These are phyloP conservation scores for Nakazawaea ernobii DNA, from an alignment of 805 yeast species.

Conservation along the genomic window DNA sequence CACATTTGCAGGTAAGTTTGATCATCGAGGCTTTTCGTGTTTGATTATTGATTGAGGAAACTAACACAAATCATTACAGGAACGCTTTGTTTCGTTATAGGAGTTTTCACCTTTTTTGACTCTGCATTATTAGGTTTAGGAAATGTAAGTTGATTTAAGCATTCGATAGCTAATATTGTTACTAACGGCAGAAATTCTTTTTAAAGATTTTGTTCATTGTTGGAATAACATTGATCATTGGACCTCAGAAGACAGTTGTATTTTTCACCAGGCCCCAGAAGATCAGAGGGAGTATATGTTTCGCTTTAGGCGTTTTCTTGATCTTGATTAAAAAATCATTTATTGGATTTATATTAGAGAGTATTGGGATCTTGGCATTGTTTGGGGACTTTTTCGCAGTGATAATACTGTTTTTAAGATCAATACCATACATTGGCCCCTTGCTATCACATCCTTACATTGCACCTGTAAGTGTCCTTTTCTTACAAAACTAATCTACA, in stretches of 20 bases:
- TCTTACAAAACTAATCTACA: not conserved
- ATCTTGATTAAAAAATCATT: slow-evolving; percentile 76
- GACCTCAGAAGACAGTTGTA: slow-evolving; percentile 72
- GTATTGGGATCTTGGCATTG: slow-evolving; percentile 81
- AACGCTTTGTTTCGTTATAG: slow-evolving; percentile 69
- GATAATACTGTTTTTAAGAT: slow-evolving; percentile 77
- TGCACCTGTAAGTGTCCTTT: slow-evolving; percentile 53
- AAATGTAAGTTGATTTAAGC: slow-evolving; percentile 36
- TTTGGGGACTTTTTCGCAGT: slow-evolving; percentile 93
- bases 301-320: slow-evolving; percentile 65
- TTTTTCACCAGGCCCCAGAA: slow-evolving; percentile 87
- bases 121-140: slow-evolving; percentile 87
- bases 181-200: not conserved
- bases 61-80: slow-evolving; percentile 26
- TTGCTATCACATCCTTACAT: slow-evolving; percentile 71
- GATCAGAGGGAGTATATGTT: slow-evolving; percentile 80
- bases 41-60: not conserved
- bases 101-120: slow-evolving; percentile 82
- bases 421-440: slow-evolving; percentile 86
- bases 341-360: slow-evolving; percentile 78
- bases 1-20: slow-evolving; percentile 64
- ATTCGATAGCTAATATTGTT: not conserved
- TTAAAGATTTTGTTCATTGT: slow-evolving; percentile 52
- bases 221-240: slow-evolving; percentile 85
- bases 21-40: too few species aligned